phyloP scores from a whole-genome alignment of 2,329 filamentous ascomycete species.

The Seiridium unicorne region DNA sequence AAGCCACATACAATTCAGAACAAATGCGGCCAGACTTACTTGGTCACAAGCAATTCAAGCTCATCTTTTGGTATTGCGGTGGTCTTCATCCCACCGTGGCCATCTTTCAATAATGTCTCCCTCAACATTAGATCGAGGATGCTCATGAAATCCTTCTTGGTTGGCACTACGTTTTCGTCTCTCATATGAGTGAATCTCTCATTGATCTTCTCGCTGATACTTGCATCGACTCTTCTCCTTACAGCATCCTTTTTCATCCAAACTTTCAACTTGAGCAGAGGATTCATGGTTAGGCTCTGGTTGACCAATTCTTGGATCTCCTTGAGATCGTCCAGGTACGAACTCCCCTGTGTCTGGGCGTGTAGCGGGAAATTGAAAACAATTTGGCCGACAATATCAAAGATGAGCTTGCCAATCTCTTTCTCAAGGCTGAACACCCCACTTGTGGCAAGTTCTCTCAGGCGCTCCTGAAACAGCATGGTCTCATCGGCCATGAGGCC shows the following conservation, averaged over 20 bases:
- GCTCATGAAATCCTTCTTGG: constrained; percentile 13
- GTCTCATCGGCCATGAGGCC: constrained; percentile 23
- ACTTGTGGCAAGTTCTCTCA: constrained; percentile 11
- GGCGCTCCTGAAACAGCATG: constrained; percentile 18
- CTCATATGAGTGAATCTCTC: constrained; percentile 11
- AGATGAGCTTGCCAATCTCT: not conserved
- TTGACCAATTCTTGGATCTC: constrained; percentile 21
- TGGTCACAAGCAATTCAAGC: constrained; percentile 16
- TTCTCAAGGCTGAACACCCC: constrained; percentile 5
- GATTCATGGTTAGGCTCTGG: constrained; percentile 19
- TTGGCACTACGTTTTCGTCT: constrained; percentile 12
- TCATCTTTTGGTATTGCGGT: constrained; percentile 10
- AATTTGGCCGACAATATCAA: constrained; percentile 27
- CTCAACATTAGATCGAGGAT: constrained; percentile 16
- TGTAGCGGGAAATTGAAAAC: constrained; percentile 29
- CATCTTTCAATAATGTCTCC: constrained; percentile 11
- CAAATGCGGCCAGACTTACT: constrained; percentile 10
- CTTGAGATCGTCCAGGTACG: constrained; percentile 21
- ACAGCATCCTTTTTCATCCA: constrained; percentile 11
- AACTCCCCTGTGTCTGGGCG: constrained; percentile 20
- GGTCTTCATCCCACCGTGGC: constrained; percentile 3
- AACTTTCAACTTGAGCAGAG: constrained; percentile 21
- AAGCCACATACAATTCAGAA: not conserved
- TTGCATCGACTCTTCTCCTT: constrained; percentile 9
- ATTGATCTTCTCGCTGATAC: constrained; percentile 7